These are phyloP conservation scores for Dactylellina parvicollis DNA, from an alignment of 2,329 filamentous ascomycete genomes.

Conservation along the genomic window DNA sequence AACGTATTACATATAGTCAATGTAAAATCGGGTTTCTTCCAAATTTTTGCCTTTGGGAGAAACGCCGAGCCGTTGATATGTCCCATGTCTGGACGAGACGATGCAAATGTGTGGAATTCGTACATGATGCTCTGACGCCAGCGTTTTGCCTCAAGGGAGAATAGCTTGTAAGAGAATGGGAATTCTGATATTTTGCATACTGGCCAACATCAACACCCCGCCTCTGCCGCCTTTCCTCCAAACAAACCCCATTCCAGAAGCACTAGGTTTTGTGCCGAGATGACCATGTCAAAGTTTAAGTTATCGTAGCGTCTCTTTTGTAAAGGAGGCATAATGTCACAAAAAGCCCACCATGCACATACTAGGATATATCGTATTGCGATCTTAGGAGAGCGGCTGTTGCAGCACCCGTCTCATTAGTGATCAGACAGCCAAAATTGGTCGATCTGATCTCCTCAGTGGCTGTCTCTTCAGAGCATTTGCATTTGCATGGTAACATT, in stretches of 20 bases:
- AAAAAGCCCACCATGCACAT: conserved; percentile 26
- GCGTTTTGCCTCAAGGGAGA: conserved; percentile 40
- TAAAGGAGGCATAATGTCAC: conserved; percentile 40
- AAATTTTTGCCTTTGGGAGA: conserved; percentile 38
- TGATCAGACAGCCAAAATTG: conserved; percentile 21
- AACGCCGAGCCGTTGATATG: conserved; percentile 35
- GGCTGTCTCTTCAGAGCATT: too few species aligned
- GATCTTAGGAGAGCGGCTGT: conserved; percentile 43
- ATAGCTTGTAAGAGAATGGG: conserved; percentile 25
- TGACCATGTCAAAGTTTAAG: conserved; percentile 9
- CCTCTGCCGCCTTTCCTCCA: conserved; percentile 1
- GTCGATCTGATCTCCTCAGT: background rate
- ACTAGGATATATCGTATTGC: conserved; percentile 19
- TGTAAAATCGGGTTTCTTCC: conserved; percentile 26
- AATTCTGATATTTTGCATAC: conserved; percentile 26
- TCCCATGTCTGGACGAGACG: conserved; percentile 16
- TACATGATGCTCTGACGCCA: conserved; percentile 31
- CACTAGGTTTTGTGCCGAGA: conserved; percentile 16
- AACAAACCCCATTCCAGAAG: conserved; percentile 16
- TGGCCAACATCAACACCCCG: background rate
- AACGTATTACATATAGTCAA: background rate
- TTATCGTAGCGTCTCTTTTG: conserved; percentile 23
- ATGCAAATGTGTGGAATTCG: conserved; percentile 26
- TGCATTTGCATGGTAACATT: background rate
- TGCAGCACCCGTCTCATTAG: conserved; percentile 32